Evolutionary conservation across 2,329 filamentous ascomycete genomes (phyloP).

Genomic region (Orbilia ellipsospora): DNA sequence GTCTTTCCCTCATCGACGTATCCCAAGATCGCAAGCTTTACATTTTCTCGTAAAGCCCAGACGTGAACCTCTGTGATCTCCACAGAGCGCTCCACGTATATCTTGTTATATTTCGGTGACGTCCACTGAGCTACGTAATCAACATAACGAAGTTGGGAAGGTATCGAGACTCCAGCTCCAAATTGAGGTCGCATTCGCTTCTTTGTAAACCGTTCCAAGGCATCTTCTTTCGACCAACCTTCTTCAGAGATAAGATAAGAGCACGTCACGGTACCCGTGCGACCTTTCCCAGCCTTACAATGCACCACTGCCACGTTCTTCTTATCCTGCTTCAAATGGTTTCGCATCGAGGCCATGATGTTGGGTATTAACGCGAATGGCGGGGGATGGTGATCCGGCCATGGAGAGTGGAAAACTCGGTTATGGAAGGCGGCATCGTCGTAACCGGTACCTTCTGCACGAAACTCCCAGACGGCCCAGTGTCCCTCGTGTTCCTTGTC

Average conservation of each 20-base stretch:
- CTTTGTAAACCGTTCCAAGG: constrained; percentile 77
- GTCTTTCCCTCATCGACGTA: constrained; percentile 85
- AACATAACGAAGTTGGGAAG: constrained; percentile 88
- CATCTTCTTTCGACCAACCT: constrained; percentile 74
- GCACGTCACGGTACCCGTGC: constrained; percentile 87
- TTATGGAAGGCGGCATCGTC: constrained; percentile 88
- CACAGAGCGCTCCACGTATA: constrained; percentile 82
- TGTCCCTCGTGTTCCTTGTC: constrained; percentile 82
- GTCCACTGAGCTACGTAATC: constrained; percentile 76
- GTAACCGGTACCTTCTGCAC: constrained; percentile 95
- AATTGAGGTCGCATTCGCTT: constrained; percentile 89
- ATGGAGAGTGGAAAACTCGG: constrained; percentile 89
- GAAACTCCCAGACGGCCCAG: constrained; percentile 98
- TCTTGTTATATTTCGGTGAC: constrained; percentile 70
- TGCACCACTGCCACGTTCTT: constrained; percentile 87
- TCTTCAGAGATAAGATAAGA: constrained; percentile 91
- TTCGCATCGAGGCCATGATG: constrained; percentile 91
- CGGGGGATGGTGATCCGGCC: constrained; percentile 96
- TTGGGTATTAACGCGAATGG: constrained; percentile 88
- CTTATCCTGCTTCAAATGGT: constrained; percentile 75
- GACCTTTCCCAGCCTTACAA: constrained; percentile 95
- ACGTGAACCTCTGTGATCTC: constrained; percentile 90
- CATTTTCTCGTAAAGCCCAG: constrained; percentile 87
- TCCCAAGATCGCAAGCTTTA: constrained; percentile 86
- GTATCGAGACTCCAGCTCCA: constrained; percentile 89